Base-by-base conservation (phyloP, 306 rosid species). In the Prunus campanulata region DNA sequence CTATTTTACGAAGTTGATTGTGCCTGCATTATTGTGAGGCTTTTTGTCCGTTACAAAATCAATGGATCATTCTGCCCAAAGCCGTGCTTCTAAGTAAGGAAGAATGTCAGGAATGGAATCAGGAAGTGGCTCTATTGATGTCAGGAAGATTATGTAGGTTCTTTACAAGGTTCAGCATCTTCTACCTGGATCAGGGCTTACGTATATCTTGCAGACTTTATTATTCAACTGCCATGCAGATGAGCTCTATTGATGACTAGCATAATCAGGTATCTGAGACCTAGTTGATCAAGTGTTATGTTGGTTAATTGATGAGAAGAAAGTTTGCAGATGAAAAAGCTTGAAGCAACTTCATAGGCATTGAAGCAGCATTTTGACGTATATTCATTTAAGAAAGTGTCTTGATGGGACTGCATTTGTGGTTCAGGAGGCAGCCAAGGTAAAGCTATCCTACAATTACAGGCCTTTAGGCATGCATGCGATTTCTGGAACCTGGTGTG, bases 51-150 rank as follows among this genome's bases (percentile, higher is more conserved):
- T 62, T 60, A 64, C 57, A 60, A 75, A 39, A 61, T 72, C 72
- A 29, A n/a, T 55, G 48, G 75, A 79, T 44, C 30, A 27, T 79
- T 63, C 65, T 73, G 52, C 66, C 75, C 32, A 69, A 76, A 57
- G 47, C 68, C 51, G 16, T 62, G 30, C 57, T n/a, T 55, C 16
- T 19, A 20, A 19, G 61, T 51, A 15, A 3, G 39, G 24, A 61
- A 25, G 11, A 20, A 71, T 66, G 49, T 11, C 46, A 35, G 57
- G 76, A 59, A 35, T 55, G 55, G 68, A 74, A 55, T 30, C 25
- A 56, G 74, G 73, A 52, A 70, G 76, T 72, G 56, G 75, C 35
- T 24, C 25, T 24, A 24, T 24, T 24, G 25, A 24, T 14, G 46
- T 48, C 15, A n/a, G 74, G 63, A 47, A 72, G 66, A 46, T 15